phyloP scores from a whole-genome alignment of 352 stramenopile genomes.

The Globisporangium perplexum region DNA sequence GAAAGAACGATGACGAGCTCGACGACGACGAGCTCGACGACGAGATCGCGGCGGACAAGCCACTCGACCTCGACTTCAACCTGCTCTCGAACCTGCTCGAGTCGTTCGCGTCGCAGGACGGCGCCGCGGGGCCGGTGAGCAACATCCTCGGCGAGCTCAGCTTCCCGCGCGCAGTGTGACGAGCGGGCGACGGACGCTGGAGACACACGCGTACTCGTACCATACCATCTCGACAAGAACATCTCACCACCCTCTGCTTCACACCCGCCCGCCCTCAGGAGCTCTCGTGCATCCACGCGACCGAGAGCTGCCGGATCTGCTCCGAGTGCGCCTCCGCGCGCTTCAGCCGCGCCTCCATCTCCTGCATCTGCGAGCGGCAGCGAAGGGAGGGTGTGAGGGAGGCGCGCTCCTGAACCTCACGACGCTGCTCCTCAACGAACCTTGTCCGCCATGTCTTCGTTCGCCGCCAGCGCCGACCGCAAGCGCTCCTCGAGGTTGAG shows the following conservation, averaged over 20 bases:
- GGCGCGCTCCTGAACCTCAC: neutral
- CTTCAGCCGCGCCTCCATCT: slow-evolving; percentile 3
- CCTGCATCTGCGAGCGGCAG: slow-evolving; percentile 5
- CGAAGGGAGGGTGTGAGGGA: neutral
- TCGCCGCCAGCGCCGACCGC: slow-evolving; percentile 23
- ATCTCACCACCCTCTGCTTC: too few species aligned
- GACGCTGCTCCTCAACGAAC: slow-evolving; percentile 9
- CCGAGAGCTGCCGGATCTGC: slow-evolving; percentile 35
- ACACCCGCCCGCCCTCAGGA: too few species aligned
- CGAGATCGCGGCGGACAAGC: slow-evolving; percentile 24
- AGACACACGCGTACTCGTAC: neutral
- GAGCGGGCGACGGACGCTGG: too few species aligned
- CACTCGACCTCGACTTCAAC: slow-evolving; percentile 78
- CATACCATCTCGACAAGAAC: neutral
- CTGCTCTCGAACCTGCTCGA: slow-evolving; percentile 79
- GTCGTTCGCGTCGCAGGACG: slow-evolving; percentile 75
- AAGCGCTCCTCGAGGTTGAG: slow-evolving; percentile 35
- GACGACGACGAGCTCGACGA: slow-evolving; percentile 5
- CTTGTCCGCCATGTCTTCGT: slow-evolving; percentile 28
- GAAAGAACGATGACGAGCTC: neutral
- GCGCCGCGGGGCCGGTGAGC: slow-evolving; percentile 57
- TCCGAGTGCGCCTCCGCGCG: slow-evolving; percentile 30
- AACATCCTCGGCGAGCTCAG: slow-evolving; percentile 70
- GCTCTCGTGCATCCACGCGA: slow-evolving; percentile 31
- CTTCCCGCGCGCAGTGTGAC: slow-evolving; percentile 13